phyloP scores from a whole-genome alignment of 2,329 filamentous ascomycete genomes.

The Elsinoe arachidis region DNA sequence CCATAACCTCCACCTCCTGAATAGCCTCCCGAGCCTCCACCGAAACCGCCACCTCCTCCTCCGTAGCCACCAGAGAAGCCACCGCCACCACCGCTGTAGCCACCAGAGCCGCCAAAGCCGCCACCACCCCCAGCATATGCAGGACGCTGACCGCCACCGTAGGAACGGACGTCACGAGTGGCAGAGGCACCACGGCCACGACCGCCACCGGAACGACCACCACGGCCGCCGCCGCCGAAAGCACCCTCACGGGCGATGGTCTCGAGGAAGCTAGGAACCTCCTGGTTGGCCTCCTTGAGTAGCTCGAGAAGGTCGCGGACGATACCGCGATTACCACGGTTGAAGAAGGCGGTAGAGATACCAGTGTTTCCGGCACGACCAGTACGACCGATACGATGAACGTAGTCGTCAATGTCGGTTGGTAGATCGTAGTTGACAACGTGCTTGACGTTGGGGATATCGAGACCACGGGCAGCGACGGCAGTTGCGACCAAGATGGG shows the following conservation, averaged over 20 bases:
- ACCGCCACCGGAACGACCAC: slow-evolving; percentile 53
- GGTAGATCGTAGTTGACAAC: slow-evolving; percentile 99
- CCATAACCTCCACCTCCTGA: slow-evolving; percentile 32
- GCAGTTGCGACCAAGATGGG: slow-evolving; percentile 95
- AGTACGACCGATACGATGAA: slow-evolving; percentile 98
- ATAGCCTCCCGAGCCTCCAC: slow-evolving; percentile 25
- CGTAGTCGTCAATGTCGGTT: slow-evolving; percentile 96
- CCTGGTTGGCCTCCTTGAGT: slow-evolving; percentile 97
- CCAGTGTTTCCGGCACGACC: slow-evolving; percentile 98
- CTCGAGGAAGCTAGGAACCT: slow-evolving; percentile 88
- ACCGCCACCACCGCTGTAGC: slow-evolving; percentile 35
- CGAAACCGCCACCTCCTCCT: slow-evolving; percentile 39
- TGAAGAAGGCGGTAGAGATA: slow-evolving; percentile 98
- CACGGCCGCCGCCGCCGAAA: slow-evolving; percentile 61
- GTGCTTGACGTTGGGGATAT: slow-evolving; percentile 94
- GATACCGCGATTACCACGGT: slow-evolving; percentile 96
- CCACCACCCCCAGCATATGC: slow-evolving; percentile 57
- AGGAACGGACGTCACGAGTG: slow-evolving; percentile 77
- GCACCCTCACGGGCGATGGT: slow-evolving; percentile 92
- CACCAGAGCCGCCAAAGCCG: slow-evolving; percentile 37
- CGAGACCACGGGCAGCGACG: slow-evolving; percentile 75
- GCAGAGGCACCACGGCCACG: slow-evolving; percentile 60
- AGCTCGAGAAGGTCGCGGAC: slow-evolving; percentile 95
- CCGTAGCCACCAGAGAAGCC: slow-evolving; percentile 24
- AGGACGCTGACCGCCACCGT: slow-evolving; percentile 35